Base-by-base conservation (phyloP, 139 green algal species). In the Zygnema cylindricum region DNA sequence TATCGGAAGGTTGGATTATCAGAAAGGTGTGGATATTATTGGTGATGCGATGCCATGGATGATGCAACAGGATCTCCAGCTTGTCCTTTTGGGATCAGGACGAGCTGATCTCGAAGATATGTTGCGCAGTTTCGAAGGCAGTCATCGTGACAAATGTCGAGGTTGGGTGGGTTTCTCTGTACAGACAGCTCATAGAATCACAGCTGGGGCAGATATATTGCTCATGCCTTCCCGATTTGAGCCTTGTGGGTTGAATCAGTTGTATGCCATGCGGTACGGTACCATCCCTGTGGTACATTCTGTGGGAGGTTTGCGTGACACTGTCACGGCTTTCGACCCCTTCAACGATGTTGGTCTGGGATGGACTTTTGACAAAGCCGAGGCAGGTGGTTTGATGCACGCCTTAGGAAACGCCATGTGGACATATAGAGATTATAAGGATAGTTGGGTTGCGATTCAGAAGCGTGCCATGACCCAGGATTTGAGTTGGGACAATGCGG, bases 11-110 rank as follows among this genome's bases (percentile, higher is more conserved):
- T 77, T 95, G 36, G 93, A 95, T 85, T 87, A 93, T 81, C 97
- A 99, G 94, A 99, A 99, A 94, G 97, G 97, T 1, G 96, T 99
- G 75, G 97, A 99, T 93, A 93, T 99, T 1, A 98, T 99, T 89
- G 84, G 91, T 30, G 82, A 94, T 36, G 41, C 84, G 1, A 96
- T 95, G 88, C 93, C 41, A 11, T 94, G 89, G 89, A 43, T 94
- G 32, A 91, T 88, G 57, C 32, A 79, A 3, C 89, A 93, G 41
- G 86, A 94, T 33, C 92, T 94, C 32, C 98, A 99, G 95, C 94
- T 99, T 39, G 93, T 99, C 41, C 92, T 99, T 91, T 95, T 99
- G 69, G 97, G 97, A 76, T 95, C 88, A 40, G 97, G 97, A 41
- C 91, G 95, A 0, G 92, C 93, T 7, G 97, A 99, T 92, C 92